Conservation (phyloP, 1,284 basidiomycete species). For the Rhodotorula sp. region DNA sequence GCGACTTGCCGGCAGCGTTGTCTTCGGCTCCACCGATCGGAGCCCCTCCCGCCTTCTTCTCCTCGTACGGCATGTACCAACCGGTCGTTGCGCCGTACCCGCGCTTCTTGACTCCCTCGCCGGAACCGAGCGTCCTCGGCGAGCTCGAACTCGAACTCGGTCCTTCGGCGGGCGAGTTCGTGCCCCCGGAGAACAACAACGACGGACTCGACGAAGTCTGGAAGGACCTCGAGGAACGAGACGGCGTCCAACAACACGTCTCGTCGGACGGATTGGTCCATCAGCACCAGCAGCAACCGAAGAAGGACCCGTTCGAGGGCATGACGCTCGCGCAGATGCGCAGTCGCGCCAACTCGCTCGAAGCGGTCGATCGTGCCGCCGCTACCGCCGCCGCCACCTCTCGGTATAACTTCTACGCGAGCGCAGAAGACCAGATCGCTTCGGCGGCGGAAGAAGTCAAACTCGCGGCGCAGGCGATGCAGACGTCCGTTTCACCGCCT, state of each 20-base stretch:
- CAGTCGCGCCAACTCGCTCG: conserved; percentile 27
- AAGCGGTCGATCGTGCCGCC: conserved; percentile 18
- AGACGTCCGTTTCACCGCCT: background rate
- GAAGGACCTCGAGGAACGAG: conserved; percentile 5
- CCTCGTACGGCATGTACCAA: conserved; percentile 39
- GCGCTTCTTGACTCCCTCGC: conserved; percentile 38
- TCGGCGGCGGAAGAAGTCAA: conserved; percentile 20
- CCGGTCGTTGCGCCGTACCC: conserved; percentile 35
- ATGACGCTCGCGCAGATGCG: conserved; percentile 30
- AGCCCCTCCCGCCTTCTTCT: conserved; percentile 31
- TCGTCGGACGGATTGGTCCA: background rate
- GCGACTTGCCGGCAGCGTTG: conserved; percentile 22
- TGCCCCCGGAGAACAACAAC: background rate
- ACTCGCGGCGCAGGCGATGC: conserved; percentile 3
- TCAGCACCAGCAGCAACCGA: background rate
- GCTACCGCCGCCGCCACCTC: background rate
- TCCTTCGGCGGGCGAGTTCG: conserved; percentile 10
- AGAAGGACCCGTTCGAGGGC: conserved; percentile 34
- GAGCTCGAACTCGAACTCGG: conserved; percentile 38
- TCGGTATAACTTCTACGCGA: background rate
- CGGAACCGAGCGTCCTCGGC: conserved; percentile 35
- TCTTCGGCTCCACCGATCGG: conserved; percentile 15
- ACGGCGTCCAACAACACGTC: background rate
- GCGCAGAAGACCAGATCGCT: background rate
- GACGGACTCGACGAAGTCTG: conserved; percentile 12